Evolutionary conservation across 768 basidiomycete genomes (phyloP), one percentile per base, ranked within the genome.

Genomic region (Leccinum obscurum): DNA sequence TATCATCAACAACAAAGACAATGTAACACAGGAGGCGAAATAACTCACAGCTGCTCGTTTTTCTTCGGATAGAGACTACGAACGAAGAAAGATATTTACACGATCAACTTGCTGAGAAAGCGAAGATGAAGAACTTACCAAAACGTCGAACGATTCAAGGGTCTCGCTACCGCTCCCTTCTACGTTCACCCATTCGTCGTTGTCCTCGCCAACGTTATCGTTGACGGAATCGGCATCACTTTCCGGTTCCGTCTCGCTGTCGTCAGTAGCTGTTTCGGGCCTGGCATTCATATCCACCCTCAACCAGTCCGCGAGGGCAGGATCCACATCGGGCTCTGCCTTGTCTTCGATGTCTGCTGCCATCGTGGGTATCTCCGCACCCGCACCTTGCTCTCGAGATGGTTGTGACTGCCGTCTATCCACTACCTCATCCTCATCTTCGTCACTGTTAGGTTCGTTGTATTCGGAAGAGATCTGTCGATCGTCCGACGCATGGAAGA

Each of bases 181-280:
- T 26, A 75, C 54, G 24, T 64, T 63, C 53, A 74, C 63, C 80
- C 82, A 83, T 50, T 81, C 81, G 52, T 79, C 79, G 20, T 60
- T 63, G 14, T 72, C 78, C 17, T 56, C 55, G 4, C 55, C 28
- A 30, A 30, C 66, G 64, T 88, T 87, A 53, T 81, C 86, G 58
- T 89, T 85, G 59, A 86, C 84, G 22, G 89, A 89, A 66, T 90
- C 89, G 26, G 80, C 77, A 59, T 92, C 89, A 1, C 85, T 87
- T 62, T 81, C 85, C 4, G 85, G 78, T 49, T 84, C 85, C 0
- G 81, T 80, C 6, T 77, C 79, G 24, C 74, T 76, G 13, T 70
- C 66, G 24, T 78, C 66, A 37, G 65, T 35, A 30, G 51, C 49
- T 15, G 64, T 11, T 20, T 11, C 44, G 10, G 44, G 4, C n/a